These are phyloP conservation scores for Penicillium antarcticum DNA, from an alignment of 495 filamentous ascomycete species.

Conservation along the genomic window DNA sequence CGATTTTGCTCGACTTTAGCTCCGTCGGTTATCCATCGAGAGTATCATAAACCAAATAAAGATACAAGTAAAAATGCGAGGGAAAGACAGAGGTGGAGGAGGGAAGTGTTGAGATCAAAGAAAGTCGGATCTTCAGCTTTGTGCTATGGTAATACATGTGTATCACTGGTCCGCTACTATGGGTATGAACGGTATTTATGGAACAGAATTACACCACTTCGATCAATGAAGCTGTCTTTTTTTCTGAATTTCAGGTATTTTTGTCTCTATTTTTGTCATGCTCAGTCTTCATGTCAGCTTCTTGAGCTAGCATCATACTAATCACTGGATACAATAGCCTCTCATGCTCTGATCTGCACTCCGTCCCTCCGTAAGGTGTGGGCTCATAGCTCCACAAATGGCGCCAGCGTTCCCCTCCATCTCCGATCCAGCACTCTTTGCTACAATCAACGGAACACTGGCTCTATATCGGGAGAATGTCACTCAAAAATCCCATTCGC, in stretches of 20 bases:
- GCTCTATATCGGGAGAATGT: slow-evolving; percentile 12
- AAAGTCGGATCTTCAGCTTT: not conserved
- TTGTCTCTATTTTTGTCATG: too few species aligned
- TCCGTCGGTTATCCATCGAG: slow-evolving; percentile 1
- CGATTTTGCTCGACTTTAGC: slow-evolving; percentile 13
- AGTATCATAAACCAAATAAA: not conserved
- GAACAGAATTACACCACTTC: not conserved
- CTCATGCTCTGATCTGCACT: too few species aligned
- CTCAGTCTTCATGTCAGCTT: too few species aligned
- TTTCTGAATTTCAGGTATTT: not conserved
- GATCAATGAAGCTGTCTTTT: not conserved
- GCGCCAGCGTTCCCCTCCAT: slow-evolving; percentile 9
- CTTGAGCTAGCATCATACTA: too few species aligned
- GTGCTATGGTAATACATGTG: slow-evolving; percentile 13
- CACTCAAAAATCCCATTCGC: slow-evolving; percentile 23
- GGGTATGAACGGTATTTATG: too few species aligned
- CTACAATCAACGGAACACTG: not conserved
- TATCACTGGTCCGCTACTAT: not conserved
- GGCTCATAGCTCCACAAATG: slow-evolving; percentile 19
- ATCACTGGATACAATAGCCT: too few species aligned
- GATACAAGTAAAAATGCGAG: not conserved
- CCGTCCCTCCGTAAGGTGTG: not conserved
- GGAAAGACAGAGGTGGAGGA: too few species aligned
- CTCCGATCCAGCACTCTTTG: slow-evolving; percentile 2
- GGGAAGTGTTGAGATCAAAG: too few species aligned